Base-by-base conservation (phyloP, 2,329 filamentous ascomycete species). In the Apiospora koreana region DNA sequence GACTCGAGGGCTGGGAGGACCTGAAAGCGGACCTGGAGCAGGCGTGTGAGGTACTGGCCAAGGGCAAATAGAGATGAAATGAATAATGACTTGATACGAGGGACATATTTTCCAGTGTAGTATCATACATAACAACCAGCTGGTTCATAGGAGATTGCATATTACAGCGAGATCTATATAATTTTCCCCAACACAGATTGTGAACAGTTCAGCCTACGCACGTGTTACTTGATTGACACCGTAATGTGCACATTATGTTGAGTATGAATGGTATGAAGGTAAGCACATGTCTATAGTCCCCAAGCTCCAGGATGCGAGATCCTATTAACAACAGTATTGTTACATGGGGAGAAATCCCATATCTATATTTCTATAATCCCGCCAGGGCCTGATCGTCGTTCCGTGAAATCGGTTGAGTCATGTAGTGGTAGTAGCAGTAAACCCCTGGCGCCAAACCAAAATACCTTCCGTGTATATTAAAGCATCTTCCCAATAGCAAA, bases 1-100 rank as follows among this genome's bases (percentile, higher is more conserved):
- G 96, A 0, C 87, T 98, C 42, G 96, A 99, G 84, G 89, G 88
- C 65, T 92, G 93, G 86, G 92, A 96, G 80, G 96, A 98, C 82
- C 79, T 99, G 78, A 90, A 87, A 80, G 87, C 87, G 46, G 95
- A 98, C 83, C 79, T 98, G 54, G 76, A 91, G 69, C 85, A 87
- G 72, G 94, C 87, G 0, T 90, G 95, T 70, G 84, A 85, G 79
- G 87, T 85, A 23, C 77, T 94, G 77, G 77, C 25, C 23, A 45
- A 66, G 42, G 23, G 38, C n/a, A 45, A 45, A 25, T 45, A 65
- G 23, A 58, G 16, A 21, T 35, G 31, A 38, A 8, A 6, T 3
- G 3, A 23, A 14, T n/a, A 3, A 62, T 38, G 54, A 38, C 10
- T 21, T 10, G 8, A 28, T 21, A 58, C n/a, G 14, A 18, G 8